Evolutionary conservation across 2,329 filamentous ascomycete genomes (phyloP).

Genomic region (Aspergillus hortae): DNA sequence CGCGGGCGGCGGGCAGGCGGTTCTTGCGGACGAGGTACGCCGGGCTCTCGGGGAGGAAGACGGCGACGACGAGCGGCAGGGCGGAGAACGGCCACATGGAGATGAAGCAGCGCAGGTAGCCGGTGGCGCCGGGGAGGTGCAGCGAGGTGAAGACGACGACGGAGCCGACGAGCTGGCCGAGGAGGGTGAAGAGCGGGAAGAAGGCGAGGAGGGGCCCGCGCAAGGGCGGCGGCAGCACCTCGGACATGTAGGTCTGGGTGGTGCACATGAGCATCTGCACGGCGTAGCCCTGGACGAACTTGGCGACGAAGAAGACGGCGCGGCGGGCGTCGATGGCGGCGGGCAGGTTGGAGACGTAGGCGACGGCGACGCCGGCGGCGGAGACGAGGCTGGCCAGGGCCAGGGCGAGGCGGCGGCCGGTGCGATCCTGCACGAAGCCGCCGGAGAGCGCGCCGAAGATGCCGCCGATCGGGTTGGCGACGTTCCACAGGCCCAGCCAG

Average conservation of each 20-base stretch:
- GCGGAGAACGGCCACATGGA: constrained; percentile 30
- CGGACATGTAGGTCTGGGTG: constrained; percentile 49
- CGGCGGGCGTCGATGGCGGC: constrained; percentile 27
- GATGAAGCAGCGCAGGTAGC: constrained; percentile 29
- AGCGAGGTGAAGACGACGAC: constrained; percentile 39
- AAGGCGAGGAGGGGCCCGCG: constrained; percentile 49
- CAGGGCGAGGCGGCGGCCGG: constrained; percentile 38
- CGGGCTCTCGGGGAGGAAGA: constrained; percentile 51
- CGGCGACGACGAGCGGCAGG: constrained; percentile 41
- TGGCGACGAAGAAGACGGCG: constrained; percentile 43
- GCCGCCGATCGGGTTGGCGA: constrained; percentile 37
- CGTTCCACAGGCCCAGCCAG: constrained; percentile 47
- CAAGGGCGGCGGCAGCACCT: constrained; percentile 46
- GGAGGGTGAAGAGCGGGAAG: constrained; percentile 48
- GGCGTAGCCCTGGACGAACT: constrained; percentile 45
- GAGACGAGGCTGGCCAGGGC: constrained; percentile 36
- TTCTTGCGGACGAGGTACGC: constrained; percentile 47
- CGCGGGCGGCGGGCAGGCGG: constrained; percentile 33
- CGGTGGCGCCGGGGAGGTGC: constrained; percentile 13
- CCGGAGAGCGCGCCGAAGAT: constrained; percentile 37
- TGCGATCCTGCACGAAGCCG: constrained; percentile 41
- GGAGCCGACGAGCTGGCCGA: constrained; percentile 49
- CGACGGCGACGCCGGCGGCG: constrained; percentile 34
- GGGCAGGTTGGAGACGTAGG: constrained; percentile 32
- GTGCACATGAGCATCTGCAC: constrained; percentile 46